Evolutionary conservation across 1,139 yeast genomes (phyloP).

Genomic region (Candida gigantensis): DNA sequence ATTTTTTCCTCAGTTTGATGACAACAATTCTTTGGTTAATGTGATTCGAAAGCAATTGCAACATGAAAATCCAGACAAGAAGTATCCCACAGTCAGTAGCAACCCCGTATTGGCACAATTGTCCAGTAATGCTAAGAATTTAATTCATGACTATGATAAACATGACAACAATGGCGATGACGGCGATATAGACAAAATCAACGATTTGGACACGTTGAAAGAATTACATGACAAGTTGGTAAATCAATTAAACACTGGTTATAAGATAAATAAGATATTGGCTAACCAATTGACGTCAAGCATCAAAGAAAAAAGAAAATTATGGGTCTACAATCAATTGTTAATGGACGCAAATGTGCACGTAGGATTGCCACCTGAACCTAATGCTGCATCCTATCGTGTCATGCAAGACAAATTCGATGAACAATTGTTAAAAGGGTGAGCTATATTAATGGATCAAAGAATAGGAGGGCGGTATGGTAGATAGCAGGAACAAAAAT

Average conservation of each 20-base stretch:
- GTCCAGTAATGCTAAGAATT: conserved; percentile 8
- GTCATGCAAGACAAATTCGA: conserved; percentile 34
- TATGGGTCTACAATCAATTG: conserved; percentile 60
- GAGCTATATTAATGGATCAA: background rate
- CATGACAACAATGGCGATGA: conserved; percentile 11
- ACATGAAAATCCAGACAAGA: conserved; percentile 12
- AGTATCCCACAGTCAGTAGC: conserved; percentile 7
- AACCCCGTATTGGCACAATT: conserved; percentile 11
- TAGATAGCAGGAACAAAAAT: background rate
- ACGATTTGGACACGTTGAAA: conserved; percentile 22
- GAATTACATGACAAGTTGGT: conserved; percentile 21
- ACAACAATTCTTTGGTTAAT: conserved; percentile 11
- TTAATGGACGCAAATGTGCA: conserved; percentile 53
- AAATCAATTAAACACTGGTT: conserved; percentile 41
- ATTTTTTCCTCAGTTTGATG: conserved; percentile 14
- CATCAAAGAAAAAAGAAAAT: conserved; percentile 38
- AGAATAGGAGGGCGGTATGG: background rate
- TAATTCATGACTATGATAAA: conserved; percentile 9
- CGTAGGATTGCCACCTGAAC: conserved; percentile 36
- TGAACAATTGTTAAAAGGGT: conserved; percentile 22
- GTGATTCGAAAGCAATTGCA: conserved; percentile 15
- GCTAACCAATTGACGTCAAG: conserved; percentile 40
- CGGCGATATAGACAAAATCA: conserved; percentile 17
- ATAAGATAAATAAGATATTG: conserved; percentile 49
- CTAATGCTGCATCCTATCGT: conserved; percentile 20